Base-by-base conservation (phyloP, 2,329 filamentous ascomycete species). In the Zasmidium angulare region DNA sequence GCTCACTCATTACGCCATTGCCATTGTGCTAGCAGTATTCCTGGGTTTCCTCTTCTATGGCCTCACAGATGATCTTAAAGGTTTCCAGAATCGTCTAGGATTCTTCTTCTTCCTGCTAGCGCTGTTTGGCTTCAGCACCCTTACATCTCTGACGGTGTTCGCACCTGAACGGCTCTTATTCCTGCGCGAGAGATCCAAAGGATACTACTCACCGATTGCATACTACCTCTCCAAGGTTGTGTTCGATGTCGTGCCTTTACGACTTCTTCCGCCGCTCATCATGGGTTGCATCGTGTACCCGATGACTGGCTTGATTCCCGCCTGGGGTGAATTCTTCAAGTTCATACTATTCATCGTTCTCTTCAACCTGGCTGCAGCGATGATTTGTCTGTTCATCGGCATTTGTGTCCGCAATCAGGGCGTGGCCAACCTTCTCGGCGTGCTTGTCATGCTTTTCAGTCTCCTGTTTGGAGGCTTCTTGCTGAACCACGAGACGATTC, bases 31-130 rank as follows among this genome's bases (percentile, higher is more conserved):
- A 4, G 95, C 93, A 1, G 93, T 98, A 3, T 89, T 99, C 59
- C 93, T 93, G 1, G 95, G 95, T 2, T 98, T 90, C 76, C 83
- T 99, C 12, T 99, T 98, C 79, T 99, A 98, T 69, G 95, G 93
- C 1, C 81, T 99, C 50, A 96, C 93, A 0, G 92, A 96, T 71
- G 93, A 99, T 71, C 96, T 99, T 67, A 89, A 91, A 62, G 95
- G 96, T 31, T 99, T 99, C 83, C 95, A 99, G 75, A 99, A 99
- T 75, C 86, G 95, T 20, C 86, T 99, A 3, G 95, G 95, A 63
- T 85, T 99, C 14, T 99, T 99, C 84, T 96, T 99, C 81, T 99
- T 99, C 80, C 83, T 99, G 31, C 84, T 99, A 1, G 92, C 95
- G 0, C 83, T 99, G 1, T 99, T 98, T 69, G 95, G 95, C 10